Evolutionary conservation across 495 filamentous ascomycete species (phyloP), one percentile per base, ranked within the genome.

Genomic region (Daldinia vernicosa): DNA sequence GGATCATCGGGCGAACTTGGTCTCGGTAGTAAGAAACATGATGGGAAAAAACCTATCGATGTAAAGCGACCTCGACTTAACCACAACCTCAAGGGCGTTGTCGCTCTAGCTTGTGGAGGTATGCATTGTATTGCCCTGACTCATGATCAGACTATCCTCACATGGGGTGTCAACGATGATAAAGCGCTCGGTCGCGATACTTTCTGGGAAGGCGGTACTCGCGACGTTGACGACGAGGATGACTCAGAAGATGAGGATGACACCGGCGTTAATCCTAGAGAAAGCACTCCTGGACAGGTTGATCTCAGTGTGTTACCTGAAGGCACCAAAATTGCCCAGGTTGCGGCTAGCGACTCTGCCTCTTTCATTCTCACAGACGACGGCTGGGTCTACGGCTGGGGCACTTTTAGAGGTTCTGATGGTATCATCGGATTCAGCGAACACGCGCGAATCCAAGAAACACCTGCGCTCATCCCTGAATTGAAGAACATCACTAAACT

Each of bases 141-240:
- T 12, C 76, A 83, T 7, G 87, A 91, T 67, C 90, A 89, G 74
- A 82, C 83, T 69, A 86, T 93, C 54, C 79, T 89, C 35, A 90
- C 89, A 2, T 93, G 90, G 90, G 90, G 90, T 64, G 89, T 91
- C 62, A 93, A 92, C 68, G 87, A 91, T 67, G 83, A 90, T 63
- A 85, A 86, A 51, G 89, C 89, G 27, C 82, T 93, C 15, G 90
- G 90, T 11, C 84, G 90, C 37, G 82, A 87, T 63, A 90, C 89
- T 8, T 75, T 79, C 37, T 83, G 84, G 77, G 84, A 83, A 14
- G 83, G 82, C n/a, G 81, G 83, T 52, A 74, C 87, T 55, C 84
- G 82, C 50, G 84, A 88, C 40, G 75, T 82, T 37, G 82, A 80
- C 6, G 75, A 77, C 12, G 76, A 77, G 30, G 86, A 89, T 9